Evolutionary conservation across 257 asterid genomes (phyloP).

Genomic region (Solanum pimpinellifolium): DNA sequence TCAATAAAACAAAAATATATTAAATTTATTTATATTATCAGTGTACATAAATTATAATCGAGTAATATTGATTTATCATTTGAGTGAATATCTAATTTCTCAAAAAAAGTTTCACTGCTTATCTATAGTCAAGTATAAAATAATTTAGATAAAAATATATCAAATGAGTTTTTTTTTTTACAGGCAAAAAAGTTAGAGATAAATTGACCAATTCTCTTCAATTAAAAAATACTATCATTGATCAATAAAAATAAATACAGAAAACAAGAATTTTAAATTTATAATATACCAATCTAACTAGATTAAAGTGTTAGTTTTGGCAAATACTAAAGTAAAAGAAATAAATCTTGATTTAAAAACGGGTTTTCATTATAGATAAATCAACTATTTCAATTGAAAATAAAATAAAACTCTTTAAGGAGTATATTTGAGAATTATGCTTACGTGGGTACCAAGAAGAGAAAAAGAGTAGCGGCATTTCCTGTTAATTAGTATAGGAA

Average conservation of each 20-base stretch:
- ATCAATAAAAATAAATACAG: not conserved
- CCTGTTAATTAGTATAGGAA: constrained; percentile 24
- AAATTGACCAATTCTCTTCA: not conserved
- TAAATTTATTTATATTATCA: not conserved
- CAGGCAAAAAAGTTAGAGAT: not conserved
- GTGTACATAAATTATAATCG: not conserved
- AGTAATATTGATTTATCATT: not conserved
- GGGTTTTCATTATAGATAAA: not conserved
- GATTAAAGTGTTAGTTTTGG: not conserved
- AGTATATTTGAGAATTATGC: not conserved
- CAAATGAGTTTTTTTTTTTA: not conserved
- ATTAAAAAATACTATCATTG: not conserved
- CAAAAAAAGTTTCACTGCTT: not conserved
- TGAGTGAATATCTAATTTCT: not conserved
- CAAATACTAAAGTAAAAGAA: not conserved
- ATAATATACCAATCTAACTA: not conserved
- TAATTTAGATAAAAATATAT: not conserved
- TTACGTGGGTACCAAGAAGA: constrained; percentile 77
- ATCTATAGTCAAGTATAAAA: not conserved
- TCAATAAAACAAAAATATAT: not conserved
- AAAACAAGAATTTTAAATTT: not conserved
- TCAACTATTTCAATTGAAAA: not conserved
- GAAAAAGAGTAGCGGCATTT: constrained; percentile 64
- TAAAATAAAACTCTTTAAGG: not conserved
- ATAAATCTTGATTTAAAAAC: not conserved